phyloP scores from a whole-genome alignment of 805 yeast genomes.

The Candida taoyuanica region DNA sequence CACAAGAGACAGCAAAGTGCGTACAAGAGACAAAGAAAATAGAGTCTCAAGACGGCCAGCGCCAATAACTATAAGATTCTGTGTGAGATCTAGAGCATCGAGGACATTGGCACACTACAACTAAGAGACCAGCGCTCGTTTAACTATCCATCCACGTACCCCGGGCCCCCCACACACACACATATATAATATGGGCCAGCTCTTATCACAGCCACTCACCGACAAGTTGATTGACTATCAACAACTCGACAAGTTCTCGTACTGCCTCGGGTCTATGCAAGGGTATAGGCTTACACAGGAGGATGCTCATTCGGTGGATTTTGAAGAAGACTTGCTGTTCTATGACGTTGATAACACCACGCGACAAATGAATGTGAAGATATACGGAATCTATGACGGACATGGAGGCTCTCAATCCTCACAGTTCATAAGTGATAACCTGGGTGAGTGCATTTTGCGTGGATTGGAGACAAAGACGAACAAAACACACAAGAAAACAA shows the following conservation, averaged over 20 bases:
- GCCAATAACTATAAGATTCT: too few species aligned
- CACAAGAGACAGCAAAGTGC: too few species aligned
- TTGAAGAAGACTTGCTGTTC: constrained; percentile 32
- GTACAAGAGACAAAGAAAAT: too few species aligned
- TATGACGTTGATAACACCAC: constrained; percentile 21
- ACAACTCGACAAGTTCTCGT: constrained; percentile 36
- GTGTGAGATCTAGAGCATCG: too few species aligned
- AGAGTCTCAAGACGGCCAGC: too few species aligned
- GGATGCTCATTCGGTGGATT: constrained; percentile 61
- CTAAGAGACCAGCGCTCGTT: too few species aligned
- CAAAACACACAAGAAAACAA: constrained; percentile 19
- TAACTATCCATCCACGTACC: not conserved
- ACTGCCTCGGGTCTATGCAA: constrained; percentile 71
- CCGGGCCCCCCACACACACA: not conserved
- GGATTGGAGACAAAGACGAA: constrained; percentile 7
- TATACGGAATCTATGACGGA: constrained; percentile 78
- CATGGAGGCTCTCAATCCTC: constrained; percentile 73
- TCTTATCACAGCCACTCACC: constrained; percentile 59
- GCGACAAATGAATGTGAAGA: constrained; percentile 28
- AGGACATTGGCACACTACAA: too few species aligned
- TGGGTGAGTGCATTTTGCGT: constrained; percentile 20
- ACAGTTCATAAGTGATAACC: constrained; percentile 39
- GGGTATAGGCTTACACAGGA: constrained; percentile 74
- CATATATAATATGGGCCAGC: constrained; percentile 55
- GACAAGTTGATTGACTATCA: constrained; percentile 43